Conservation (phyloP, 2,329 filamentous ascomycete species). For the Tolypocladium tropicale region DNA sequence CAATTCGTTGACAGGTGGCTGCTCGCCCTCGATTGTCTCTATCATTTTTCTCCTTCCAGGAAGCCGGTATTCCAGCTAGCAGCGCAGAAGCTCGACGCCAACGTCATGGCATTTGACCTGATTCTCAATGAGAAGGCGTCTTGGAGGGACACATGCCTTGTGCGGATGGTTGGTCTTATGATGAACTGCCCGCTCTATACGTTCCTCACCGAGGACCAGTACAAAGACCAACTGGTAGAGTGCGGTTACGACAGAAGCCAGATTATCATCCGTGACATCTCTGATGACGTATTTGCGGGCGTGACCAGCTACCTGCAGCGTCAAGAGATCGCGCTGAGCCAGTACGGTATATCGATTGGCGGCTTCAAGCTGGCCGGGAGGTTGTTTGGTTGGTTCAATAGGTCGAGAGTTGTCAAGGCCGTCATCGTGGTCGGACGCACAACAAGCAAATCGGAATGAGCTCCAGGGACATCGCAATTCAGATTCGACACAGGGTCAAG, state of each 20-base stretch:
- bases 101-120: constrained; percentile 46
- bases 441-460: background rate
- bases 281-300: constrained; percentile 40
- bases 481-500: background rate
- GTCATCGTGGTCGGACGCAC: constrained; percentile 21
- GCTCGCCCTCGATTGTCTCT: constrained; percentile 44
- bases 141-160: constrained; percentile 16
- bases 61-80: constrained; percentile 33
- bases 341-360: constrained; percentile 24
- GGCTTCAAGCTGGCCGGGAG: constrained; percentile 25
- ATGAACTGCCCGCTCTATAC: constrained; percentile 38
- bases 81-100: constrained; percentile 28
- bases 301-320: constrained; percentile 31
- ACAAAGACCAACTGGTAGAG: constrained; percentile 30
- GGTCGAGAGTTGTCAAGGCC: constrained; percentile 21
- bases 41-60: constrained; percentile 45
- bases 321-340: constrained; percentile 20
- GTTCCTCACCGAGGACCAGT: constrained; percentile 35
- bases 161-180: constrained; percentile 32
- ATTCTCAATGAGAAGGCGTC: constrained; percentile 25
- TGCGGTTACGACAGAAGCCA: constrained; percentile 33
- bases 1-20: constrained; percentile 32
- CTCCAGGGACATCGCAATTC: background rate
- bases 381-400: constrained; percentile 28
- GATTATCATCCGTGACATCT: constrained; percentile 39